Base-by-base conservation (phyloP, 1,284 basidiomycete species). In the Boletus austroedulis region DNA sequence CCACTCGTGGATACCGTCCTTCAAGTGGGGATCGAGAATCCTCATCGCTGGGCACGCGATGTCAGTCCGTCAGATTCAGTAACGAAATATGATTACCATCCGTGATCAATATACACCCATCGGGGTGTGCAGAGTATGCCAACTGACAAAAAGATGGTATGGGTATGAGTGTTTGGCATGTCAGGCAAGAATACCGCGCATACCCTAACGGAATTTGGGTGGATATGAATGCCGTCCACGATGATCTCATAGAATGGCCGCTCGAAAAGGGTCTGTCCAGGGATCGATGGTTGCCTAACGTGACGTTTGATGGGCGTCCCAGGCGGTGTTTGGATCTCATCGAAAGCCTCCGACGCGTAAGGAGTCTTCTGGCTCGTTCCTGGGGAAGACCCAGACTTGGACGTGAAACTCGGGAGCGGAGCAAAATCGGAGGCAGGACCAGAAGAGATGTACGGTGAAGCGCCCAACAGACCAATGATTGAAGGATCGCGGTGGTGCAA, bases 211-310 rank as follows among this genome's bases (percentile, higher is more conserved):
- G 90, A 92, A 73, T 94, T 92, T 5, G 94, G 93, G 73, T 95
- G 93, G 28, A 86, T 90, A 72, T 96, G 94, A 57, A 94, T 86
- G 1, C 94, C 94, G 70, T 96, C 94, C 14, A 93, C 92, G 61
- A 96, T 96, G 59, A 95, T 76, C 55, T 90, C 92, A 68, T 91
- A 96, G 75, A 85, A 94, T 21, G 93, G 92, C 59, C 90, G 77
- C 65, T 83, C 81, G 62, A 87, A 86, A n/a, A 75, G 67, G 53
- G 70, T 56, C 41, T 67, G 67, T 23, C 74, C 68, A 14, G 72
- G 70, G 52, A 66, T 65, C 67, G 78, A 79, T 56, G 57, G 53
- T 1, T 63, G 60, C 34, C 49, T 62, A 32, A 31, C 56, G 43
- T 59, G 58, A 28, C 54, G 55, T 38, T 73, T 70, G 24, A 76